Evolutionary conservation across 2,329 filamentous ascomycete genomes (phyloP).

Genomic region (Pestalotiopsis fici): DNA sequence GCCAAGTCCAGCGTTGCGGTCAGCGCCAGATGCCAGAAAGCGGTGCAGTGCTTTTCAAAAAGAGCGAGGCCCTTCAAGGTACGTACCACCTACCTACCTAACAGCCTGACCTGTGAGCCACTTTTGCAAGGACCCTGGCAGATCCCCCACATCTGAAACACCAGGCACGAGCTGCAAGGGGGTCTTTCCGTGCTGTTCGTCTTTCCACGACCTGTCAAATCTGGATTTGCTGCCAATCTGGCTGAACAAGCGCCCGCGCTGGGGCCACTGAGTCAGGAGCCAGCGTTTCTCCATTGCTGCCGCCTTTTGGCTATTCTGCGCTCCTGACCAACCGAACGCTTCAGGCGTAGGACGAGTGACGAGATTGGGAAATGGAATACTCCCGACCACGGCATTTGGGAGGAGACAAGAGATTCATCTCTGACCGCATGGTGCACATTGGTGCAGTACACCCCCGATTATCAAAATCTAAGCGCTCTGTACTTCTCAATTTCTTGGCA

Average conservation of each 20-base stretch:
- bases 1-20: not conserved
- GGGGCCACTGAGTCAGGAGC: not conserved
- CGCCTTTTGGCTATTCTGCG: not conserved
- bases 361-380: not conserved
- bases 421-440: not conserved
- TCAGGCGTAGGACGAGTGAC: not conserved
- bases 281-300: conserved; percentile 2
- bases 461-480: not conserved
- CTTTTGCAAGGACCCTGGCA: not conserved
- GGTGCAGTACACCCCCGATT: not conserved
- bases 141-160: conserved; percentile 10
- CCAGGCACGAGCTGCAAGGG: not conserved
- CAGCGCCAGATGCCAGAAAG: not conserved
- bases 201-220: conserved; percentile 1
- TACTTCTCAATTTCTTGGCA: not conserved
- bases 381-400: not conserved
- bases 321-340: not conserved
- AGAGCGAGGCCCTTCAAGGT: no score
- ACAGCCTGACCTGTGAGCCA: not conserved
- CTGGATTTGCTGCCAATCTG: not conserved
- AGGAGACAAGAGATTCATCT: not conserved
- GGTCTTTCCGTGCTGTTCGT: not conserved
- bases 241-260: not conserved
- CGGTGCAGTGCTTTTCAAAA: not conserved
- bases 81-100: no score